Evolutionary conservation across 805 yeast species (phyloP), one percentile per base, ranked within the genome.

Genomic region (Candida rishiriensis): DNA sequence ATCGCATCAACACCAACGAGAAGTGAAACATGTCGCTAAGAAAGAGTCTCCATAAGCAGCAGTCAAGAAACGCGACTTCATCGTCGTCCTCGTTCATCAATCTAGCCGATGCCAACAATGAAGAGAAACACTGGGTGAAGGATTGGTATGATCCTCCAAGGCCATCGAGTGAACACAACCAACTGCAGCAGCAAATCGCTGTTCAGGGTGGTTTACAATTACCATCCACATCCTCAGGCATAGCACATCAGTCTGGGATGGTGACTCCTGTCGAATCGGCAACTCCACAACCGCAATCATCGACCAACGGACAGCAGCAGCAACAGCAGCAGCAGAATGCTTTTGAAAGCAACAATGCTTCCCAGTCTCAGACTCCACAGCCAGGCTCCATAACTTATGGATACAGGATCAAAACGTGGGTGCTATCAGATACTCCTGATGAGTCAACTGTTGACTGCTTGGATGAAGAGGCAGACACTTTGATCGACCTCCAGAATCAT

Each of bases 401-500:
- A 9, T 67, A 64, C 42, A 55, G 53, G 37, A 53, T 66, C n/a
- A 58, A 57, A 36, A 54, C 68, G 1, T 67, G 71, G 71, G 52
- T 62, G 1, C 21, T 59, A 32, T 45, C 48, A 10, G 58, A 51
- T 12, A 42, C 17, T 17, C 49, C 40, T 17, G 42, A 39, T 7
- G 42, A 29, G 12, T 21, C 37, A 31, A 50, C 39, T 16, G 26
- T 30, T 11, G 63, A 59, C 32, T 57, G 62, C 26, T 51, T 51
- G 12, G 61, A 56, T 40, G 62, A 57, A 28, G 78, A 75, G 18
- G 38, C 28, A 9, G 62, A 57, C 40, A 49, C 60, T 40, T 51
- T 63, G 3, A 54, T 75, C 35, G 67, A 75, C 41, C 64, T 77
- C 44, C 52, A 55, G 21, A 49, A 61, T 5, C 52, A 44, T 45